These are phyloP conservation scores for Lathyrus sativus DNA, from an alignment of 306 rosid species.

Conservation along the genomic window DNA sequence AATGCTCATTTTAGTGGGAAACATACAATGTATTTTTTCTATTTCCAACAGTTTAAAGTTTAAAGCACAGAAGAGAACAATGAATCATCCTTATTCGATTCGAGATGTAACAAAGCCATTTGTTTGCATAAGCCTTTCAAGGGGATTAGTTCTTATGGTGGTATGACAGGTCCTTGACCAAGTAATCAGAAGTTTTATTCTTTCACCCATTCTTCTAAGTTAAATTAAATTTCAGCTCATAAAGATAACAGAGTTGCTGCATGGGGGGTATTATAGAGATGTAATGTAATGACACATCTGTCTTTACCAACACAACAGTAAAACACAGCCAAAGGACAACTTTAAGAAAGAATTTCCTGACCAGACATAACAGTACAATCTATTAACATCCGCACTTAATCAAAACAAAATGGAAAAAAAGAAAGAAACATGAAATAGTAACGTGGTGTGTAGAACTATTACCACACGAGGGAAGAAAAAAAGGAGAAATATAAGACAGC, in stretches of 20 bases:
- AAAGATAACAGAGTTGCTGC: background rate
- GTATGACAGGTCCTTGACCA: background rate
- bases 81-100: background rate
- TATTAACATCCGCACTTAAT: background rate
- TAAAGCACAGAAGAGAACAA: background rate
- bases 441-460: background rate
- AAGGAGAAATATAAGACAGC: background rate
- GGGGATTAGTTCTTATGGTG: slow-evolving; percentile 6
- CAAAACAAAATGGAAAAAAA: slow-evolving; percentile 13
- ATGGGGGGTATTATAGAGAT: slow-evolving; percentile 11
- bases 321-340: slow-evolving; percentile 23
- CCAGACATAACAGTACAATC: slow-evolving; percentile 20
- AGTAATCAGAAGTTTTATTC: background rate
- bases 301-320: slow-evolving; percentile 12
- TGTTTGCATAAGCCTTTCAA: background rate
- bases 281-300: background rate
- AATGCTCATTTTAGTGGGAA: no score
- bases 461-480: slow-evolving; percentile 1
- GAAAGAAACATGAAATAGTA: background rate
- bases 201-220: slow-evolving; percentile 6
- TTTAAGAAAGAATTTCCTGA: slow-evolving; percentile 10
- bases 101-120: slow-evolving; percentile 8
- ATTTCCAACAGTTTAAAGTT: no score
- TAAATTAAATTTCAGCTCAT: background rate
- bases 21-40: no score